phyloP scores from a whole-genome alignment of 179 eudicot genomes.

The Drosera spatulata region DNA sequence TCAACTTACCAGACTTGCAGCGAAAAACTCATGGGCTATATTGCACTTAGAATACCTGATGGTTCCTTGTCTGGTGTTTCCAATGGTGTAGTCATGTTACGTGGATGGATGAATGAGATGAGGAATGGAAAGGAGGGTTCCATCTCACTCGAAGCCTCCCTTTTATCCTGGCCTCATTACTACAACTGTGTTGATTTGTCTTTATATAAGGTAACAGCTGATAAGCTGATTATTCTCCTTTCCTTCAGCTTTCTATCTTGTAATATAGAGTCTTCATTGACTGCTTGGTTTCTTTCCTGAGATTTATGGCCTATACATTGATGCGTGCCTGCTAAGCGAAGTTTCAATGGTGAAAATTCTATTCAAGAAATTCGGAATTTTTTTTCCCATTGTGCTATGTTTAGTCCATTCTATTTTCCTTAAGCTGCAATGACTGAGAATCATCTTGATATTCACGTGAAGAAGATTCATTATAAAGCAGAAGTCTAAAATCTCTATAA shows the following conservation, averaged over 20 bases:
- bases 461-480: not conserved
- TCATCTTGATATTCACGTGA: not conserved
- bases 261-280: too few relatives aligned
- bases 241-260: not conserved
- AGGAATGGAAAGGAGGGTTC: conserved; percentile 23
- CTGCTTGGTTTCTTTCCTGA: too few relatives aligned
- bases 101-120: conserved; percentile 40
- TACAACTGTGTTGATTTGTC: conserved; percentile 78
- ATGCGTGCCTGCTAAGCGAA: too few relatives aligned
- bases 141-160: conserved; percentile 44
- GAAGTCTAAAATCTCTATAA: conserved; percentile 4
- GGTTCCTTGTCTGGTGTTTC: conserved; percentile 42
- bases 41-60: conserved; percentile 66
- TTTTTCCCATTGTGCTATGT: too few relatives aligned
- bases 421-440: not conserved
- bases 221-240: not conserved
- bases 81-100: conserved; percentile 59
- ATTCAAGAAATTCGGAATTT: too few relatives aligned
- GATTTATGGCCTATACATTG: too few relatives aligned
- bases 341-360: too few relatives aligned
- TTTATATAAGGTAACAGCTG: conserved; percentile 61
- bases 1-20: conserved; percentile 23
- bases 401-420: not conserved
- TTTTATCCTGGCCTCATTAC: conserved; percentile 62
- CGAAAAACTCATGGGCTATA: conserved; percentile 42